Percentiles rank a stretch among this genome's conserved stretches.
These are phyloP conservation scores for Rhytidhysteron rufulum DNA, from an alignment of 2,329 filamentous ascomycete species.

Conservation along the genomic window DNA sequence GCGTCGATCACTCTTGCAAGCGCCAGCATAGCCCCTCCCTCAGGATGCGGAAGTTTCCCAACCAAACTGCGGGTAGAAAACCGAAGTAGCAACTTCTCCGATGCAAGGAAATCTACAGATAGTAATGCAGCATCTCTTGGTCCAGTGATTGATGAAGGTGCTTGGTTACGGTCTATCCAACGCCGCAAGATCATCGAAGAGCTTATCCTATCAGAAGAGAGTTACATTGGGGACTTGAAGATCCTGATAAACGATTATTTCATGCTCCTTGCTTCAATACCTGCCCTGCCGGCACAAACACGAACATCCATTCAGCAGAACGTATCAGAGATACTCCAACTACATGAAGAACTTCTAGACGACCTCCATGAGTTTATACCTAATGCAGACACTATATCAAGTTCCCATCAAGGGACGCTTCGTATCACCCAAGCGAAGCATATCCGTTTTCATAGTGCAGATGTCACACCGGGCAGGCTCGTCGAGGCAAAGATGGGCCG, in stretches of 20 bases:
- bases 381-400: conserved; percentile 51
- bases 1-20: conserved; percentile 74
- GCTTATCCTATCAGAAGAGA: conserved; percentile 78
- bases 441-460: conserved; percentile 47
- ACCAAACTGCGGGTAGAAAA: conserved; percentile 56
- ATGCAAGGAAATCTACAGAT: conserved; percentile 60
- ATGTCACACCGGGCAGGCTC: conserved; percentile 39
- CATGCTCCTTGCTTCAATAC: conserved; percentile 64
- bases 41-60: conserved; percentile 54
- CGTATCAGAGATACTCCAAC: conserved; percentile 71
- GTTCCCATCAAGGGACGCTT: conserved; percentile 26
- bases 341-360: conserved; percentile 77
- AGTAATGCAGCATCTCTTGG: conserved; percentile 45
- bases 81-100: conserved; percentile 57
- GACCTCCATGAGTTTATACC: conserved; percentile 70
- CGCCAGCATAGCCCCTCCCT: conserved; percentile 63
- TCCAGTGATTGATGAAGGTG: conserved; percentile 60
- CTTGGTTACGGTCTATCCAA: conserved; percentile 68
- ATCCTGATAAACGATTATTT: conserved; percentile 69
- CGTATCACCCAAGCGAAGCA: conserved; percentile 37
- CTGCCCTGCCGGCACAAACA: conserved; percentile 60
- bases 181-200: conserved; percentile 80
- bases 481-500: conserved; percentile 30
- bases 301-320: conserved; percentile 74
- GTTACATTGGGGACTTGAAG: conserved; percentile 82